Evolutionary conservation across 2,329 filamentous ascomycete genomes (phyloP).

Genomic region (Claviceps africana): DNA sequence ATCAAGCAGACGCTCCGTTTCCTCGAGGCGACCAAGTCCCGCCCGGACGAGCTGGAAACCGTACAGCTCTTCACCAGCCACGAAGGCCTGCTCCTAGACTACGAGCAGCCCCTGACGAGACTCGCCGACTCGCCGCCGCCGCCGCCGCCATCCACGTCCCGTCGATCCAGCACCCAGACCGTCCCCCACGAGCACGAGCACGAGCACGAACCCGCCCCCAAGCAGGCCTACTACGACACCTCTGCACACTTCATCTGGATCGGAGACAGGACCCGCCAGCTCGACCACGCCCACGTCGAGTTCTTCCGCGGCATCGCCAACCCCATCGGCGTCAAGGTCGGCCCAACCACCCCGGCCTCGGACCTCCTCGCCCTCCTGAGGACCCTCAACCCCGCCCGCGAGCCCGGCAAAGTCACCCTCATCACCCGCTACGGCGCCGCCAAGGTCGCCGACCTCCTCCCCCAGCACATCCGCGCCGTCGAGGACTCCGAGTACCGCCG

Average conservation of each 20-base stretch:
- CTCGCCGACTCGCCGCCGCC: slow-evolving; percentile 50
- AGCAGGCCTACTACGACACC: slow-evolving; percentile 77
- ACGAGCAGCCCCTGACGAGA: slow-evolving; percentile 79
- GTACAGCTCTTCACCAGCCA: slow-evolving; percentile 94
- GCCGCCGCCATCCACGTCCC: slow-evolving; percentile 7
- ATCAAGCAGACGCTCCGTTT: slow-evolving; percentile 87
- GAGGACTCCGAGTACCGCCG: slow-evolving; percentile 56
- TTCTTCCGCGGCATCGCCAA: slow-evolving; percentile 96
- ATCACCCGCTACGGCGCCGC: slow-evolving; percentile 87
- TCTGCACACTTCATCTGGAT: slow-evolving; percentile 98
- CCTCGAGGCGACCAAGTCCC: slow-evolving; percentile 85
- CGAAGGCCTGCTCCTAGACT: slow-evolving; percentile 85
- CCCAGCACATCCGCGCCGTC: slow-evolving; percentile 77
- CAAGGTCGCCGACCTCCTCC: slow-evolving; percentile 62
- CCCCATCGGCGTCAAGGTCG: slow-evolving; percentile 92
- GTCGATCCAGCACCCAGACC: slow-evolving; percentile 22
- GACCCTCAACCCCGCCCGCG: slow-evolving; percentile 67
- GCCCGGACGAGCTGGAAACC: slow-evolving; percentile 69
- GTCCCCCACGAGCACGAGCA: slow-evolving; percentile 21
- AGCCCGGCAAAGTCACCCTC: slow-evolving; percentile 85
- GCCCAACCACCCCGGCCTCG: slow-evolving; percentile 62
- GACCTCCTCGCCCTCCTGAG: slow-evolving; percentile 73
- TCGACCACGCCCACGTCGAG: slow-evolving; percentile 88
- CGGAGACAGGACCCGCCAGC: slow-evolving; percentile 85
- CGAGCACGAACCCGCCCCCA: neutral